Conservation (phyloP, 495 filamentous ascomycete genomes). For the Pyrenula aspistea region DNA sequence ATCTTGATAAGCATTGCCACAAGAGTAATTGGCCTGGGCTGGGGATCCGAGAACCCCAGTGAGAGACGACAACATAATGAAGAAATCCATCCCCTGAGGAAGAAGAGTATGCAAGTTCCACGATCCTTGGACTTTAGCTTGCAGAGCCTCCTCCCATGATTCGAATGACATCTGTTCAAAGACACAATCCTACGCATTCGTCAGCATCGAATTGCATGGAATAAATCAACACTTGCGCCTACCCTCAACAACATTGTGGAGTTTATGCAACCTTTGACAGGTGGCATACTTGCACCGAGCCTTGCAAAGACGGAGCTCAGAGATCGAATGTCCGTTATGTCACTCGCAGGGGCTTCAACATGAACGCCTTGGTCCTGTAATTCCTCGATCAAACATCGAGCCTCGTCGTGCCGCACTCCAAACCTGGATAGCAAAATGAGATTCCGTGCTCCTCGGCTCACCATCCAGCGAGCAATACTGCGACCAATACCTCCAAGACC, state of each 20-base stretch:
- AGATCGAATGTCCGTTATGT: constrained; percentile 18
- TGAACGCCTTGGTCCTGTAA: constrained; percentile 7
- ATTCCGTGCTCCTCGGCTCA: constrained; percentile 13
- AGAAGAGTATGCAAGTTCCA: constrained; percentile 28
- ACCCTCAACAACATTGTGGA: constrained; percentile 13
- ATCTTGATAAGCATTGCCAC: constrained; percentile 16
- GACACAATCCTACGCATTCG: constrained; percentile 25
- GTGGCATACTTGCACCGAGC: constrained; percentile 20
- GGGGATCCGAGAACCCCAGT: constrained; percentile 12
- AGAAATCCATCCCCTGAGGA: constrained; percentile 23
- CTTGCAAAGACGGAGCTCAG: constrained; percentile 4
- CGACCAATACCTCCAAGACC: constrained; percentile 22
- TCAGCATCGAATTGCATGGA: background rate
- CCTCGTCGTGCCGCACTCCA: constrained; percentile 1
- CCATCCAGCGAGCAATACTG: constrained; percentile 16
- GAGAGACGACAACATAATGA: constrained; percentile 22
- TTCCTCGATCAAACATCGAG: constrained; percentile 5
- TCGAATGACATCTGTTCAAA: constrained; percentile 44
- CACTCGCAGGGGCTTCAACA: constrained; percentile 22
- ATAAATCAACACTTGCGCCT: constrained; percentile 6
- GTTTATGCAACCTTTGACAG: constrained; percentile 35
- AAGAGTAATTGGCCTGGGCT: constrained; percentile 18
- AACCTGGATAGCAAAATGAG: constrained; percentile 16
- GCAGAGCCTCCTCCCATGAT: constrained; percentile 31
- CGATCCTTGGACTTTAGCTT: constrained; percentile 37